Evolutionary conservation across 768 basidiomycete genomes (phyloP), one percentile per base, ranked within the genome.

Genomic region (Coprinopsis strossmayeri): DNA sequence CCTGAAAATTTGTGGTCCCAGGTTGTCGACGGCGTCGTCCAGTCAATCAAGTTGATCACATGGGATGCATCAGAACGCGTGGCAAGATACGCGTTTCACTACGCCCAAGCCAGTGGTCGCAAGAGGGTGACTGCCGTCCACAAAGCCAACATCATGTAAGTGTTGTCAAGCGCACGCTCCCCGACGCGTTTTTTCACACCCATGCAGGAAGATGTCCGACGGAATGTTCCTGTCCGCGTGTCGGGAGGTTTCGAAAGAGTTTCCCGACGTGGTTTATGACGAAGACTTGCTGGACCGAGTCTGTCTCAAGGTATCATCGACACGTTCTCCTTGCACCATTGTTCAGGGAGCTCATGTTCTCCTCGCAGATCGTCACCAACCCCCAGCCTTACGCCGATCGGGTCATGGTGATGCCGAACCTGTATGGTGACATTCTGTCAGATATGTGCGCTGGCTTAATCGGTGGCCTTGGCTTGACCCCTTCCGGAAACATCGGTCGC

Each of bases 331-430:
- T 38, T 39, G 35, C 9, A 28, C 23, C 34, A 44, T 39, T 27
- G 11, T 43, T 24, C 27, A 28, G 34, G 27, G 34, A 25, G 30
- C 32, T 20, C 25, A 38, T 50, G 26, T 50, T 28, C 40, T 18
- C 18, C 21, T 12, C 53, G 38, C 57, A 92, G 84, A 78, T 98
- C 59, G 90, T 91, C 26, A 87, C 90, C 63, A 94, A 99, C 69
- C 96, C 96, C 20, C 73, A 68, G 58, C 96, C 96, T 5, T 99
- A 83, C 72, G 78, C 90, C 30, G 93, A 96, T 70, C 86, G 92
- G 43, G 95, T 99, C 55, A 98, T 99, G 95, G 96, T 99, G 57
- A 98, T 98, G 94, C 96, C 96, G 46, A 99, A 99, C 74, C 72
- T 99, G 53, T 94, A 91, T 59, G 91, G 87, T 62, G 93, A 93